Evolutionary conservation across 2,329 filamentous ascomycete species (phyloP).

Genomic region (Hymenoscyphus albidus): DNA sequence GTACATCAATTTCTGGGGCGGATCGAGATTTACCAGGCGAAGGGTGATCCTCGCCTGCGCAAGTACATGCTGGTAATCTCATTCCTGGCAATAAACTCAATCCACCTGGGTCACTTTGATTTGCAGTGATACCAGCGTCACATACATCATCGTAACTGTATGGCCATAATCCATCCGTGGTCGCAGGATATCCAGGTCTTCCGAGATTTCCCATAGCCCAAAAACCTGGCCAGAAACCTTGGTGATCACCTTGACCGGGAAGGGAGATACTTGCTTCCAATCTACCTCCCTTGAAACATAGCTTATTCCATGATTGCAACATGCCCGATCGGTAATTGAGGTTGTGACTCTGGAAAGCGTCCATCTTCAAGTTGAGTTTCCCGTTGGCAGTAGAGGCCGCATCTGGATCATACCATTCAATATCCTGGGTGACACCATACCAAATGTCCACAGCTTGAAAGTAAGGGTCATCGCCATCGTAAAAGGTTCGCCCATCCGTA

Average conservation of each 20-base stretch:
- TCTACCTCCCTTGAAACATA: conserved; percentile 69
- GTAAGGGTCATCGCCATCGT: conserved; percentile 65
- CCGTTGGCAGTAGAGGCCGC: conserved; percentile 60
- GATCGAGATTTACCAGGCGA: conserved; percentile 60
- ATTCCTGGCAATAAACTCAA: conserved; percentile 66
- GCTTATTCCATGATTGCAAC: conserved; percentile 70
- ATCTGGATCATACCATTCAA: conserved; percentile 70
- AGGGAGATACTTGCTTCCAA: conserved; percentile 68
- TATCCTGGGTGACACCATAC: conserved; percentile 68
- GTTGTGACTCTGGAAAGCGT: conserved; percentile 60
- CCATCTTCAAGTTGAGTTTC: conserved; percentile 60
- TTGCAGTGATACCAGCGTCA: conserved; percentile 67
- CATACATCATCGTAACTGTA: conserved; percentile 68
- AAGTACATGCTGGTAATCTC: conserved; percentile 66
- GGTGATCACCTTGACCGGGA: conserved; percentile 61
- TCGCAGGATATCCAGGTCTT: conserved; percentile 64
- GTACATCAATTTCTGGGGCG: conserved; percentile 67
- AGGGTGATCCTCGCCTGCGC: conserved; percentile 60
- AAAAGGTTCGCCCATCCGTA: conserved; percentile 62
- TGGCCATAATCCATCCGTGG: conserved; percentile 70
- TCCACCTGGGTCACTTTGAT: conserved; percentile 65
- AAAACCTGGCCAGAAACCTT: conserved; percentile 72
- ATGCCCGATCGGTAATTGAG: conserved; percentile 69
- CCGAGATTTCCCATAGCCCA: conserved; percentile 74
- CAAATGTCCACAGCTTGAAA: conserved; percentile 66